Evolutionary conservation across 305 asterid species (phyloP).

Genomic region (Fraxinus angustifolia): DNA sequence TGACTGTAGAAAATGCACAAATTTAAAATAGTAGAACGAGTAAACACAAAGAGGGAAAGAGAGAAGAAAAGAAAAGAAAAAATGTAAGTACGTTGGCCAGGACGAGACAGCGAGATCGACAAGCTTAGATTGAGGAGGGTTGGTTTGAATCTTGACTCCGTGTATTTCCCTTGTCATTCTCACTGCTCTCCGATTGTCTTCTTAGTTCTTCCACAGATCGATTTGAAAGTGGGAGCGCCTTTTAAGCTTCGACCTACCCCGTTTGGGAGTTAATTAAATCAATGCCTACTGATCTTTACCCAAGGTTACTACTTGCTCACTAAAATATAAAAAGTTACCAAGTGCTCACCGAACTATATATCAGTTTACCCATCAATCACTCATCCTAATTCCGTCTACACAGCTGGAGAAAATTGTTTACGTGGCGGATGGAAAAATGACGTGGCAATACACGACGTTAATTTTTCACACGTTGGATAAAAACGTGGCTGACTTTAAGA

Average conservation of each 20-base stretch:
- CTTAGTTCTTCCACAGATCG: not conserved
- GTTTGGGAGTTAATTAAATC: too few relatives aligned
- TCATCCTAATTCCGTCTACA: too few relatives aligned
- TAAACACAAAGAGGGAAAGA: not conserved
- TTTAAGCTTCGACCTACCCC: not conserved
- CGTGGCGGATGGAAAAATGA: too few relatives aligned
- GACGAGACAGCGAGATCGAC: conserved; percentile 20
- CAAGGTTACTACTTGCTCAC: too few relatives aligned
- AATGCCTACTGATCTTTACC: too few relatives aligned
- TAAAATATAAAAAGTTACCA: too few relatives aligned
- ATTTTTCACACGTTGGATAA: too few relatives aligned
- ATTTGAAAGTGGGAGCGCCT: not conserved
- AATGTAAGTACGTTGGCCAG: conserved; percentile 26
- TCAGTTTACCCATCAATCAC: too few relatives aligned
- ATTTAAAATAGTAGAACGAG: not conserved
- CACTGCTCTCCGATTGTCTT: not conserved
- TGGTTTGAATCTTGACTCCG: conserved; percentile 28
- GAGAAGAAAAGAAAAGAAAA: not conserved
- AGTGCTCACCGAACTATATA: too few relatives aligned
- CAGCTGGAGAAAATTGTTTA: too few relatives aligned
- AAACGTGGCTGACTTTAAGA: too few relatives aligned
- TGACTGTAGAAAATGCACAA: not conserved
- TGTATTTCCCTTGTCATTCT: conserved; percentile 8
- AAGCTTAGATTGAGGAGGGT: conserved; percentile 26
- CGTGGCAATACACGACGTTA: too few relatives aligned